phyloP scores from a whole-genome alignment of 192 early-diverging fungal genomes.

The Umbelopsis vinacea region DNA sequence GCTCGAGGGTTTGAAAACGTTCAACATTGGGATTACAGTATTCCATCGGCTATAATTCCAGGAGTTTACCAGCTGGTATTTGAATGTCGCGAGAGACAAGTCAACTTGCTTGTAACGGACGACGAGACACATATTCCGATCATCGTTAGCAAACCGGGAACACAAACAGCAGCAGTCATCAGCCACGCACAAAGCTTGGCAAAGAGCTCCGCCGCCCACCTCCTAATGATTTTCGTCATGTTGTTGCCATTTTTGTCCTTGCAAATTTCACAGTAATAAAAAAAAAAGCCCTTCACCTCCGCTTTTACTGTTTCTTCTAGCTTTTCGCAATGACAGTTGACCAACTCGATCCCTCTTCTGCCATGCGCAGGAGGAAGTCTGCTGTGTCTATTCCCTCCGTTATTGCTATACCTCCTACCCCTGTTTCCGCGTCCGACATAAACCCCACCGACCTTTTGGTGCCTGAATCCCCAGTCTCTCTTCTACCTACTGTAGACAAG shows the following conservation, averaged over 20 bases:
- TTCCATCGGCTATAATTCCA: neutral
- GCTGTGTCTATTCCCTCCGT: neutral
- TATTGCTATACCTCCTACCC: slow-evolving; percentile 3
- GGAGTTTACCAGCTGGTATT: slow-evolving; percentile 9
- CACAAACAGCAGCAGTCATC: neutral
- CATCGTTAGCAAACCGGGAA: neutral
- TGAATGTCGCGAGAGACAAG: slow-evolving; percentile 1
- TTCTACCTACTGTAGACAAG: neutral
- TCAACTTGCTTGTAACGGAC: neutral
- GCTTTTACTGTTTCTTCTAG: neutral
- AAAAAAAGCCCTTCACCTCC: neutral
- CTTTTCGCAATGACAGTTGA: neutral
- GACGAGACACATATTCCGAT: neutral
- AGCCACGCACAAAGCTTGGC: slow-evolving; percentile 3
- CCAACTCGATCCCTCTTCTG: neutral
- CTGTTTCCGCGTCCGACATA: neutral
- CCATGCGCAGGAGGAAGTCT: neutral
- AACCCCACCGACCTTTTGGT: neutral
- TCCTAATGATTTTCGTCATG: slow-evolving; percentile 1
- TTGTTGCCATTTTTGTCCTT: slow-evolving; percentile 4
- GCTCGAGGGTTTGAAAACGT: neutral
- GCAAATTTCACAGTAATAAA: neutral
- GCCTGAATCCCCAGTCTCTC: neutral
- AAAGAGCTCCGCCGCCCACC: neutral
- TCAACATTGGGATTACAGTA: slow-evolving; percentile 8